phyloP scores from a whole-genome alignment of 768 basidiomycete species.

The Mycena latifolia region DNA sequence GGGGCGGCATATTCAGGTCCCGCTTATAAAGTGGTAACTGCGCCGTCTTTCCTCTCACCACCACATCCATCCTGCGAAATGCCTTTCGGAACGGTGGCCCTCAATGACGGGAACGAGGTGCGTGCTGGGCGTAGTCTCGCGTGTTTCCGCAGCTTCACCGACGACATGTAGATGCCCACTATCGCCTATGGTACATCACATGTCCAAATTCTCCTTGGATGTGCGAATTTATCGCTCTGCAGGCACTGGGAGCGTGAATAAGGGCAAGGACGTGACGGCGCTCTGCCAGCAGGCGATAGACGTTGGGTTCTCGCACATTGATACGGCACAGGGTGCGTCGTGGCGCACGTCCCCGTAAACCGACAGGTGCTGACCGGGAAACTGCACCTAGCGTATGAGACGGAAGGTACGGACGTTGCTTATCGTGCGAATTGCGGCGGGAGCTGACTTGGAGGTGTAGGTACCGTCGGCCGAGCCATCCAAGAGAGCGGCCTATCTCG shows the following conservation, averaged over 20 bases:
- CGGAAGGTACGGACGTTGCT: constrained; percentile 23
- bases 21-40: too few relatives aligned
- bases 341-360: too few relatives aligned
- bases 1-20: too few relatives aligned
- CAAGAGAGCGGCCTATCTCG: constrained; percentile 59
- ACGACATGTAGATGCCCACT: constrained; percentile 61
- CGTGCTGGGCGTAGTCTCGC: not conserved
- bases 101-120: constrained; percentile 35
- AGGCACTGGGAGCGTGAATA: constrained; percentile 63
- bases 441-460: constrained; percentile 35
- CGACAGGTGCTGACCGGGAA: not conserved
- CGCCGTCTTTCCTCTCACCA: too few relatives aligned
- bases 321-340: constrained; percentile 67
- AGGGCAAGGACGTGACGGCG: constrained; percentile 61
- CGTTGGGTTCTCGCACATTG: constrained; percentile 71
- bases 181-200: constrained; percentile 62
- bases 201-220: not conserved
- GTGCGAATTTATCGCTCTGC: not conserved
- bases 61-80: not conserved
- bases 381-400: constrained; percentile 18
- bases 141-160: not conserved
- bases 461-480: constrained; percentile 54
- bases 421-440: not conserved
- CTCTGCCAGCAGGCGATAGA: constrained; percentile 71
- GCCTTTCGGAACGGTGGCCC: constrained; percentile 23